Conservation (phyloP, 805 yeast species). For the Nakazawaea ishiwadae region DNA sequence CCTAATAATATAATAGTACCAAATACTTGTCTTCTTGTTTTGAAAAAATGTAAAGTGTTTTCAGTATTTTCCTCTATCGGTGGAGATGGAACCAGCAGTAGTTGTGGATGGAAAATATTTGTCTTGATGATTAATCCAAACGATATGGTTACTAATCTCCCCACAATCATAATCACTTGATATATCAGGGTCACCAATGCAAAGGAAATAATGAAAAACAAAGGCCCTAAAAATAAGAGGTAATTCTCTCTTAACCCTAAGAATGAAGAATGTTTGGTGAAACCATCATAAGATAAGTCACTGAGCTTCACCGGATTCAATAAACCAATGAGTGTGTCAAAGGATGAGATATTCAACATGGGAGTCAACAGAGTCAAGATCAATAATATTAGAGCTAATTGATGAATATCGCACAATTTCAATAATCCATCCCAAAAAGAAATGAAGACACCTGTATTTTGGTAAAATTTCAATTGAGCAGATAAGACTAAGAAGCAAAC, state of each 20-base stretch:
- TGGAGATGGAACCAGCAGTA: neutral
- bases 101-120: too few relatives aligned
- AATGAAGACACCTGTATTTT: constrained; percentile 33
- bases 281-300: constrained; percentile 30
- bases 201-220: constrained; percentile 44
- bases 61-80: neutral
- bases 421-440: constrained; percentile 43
- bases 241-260: constrained; percentile 60
- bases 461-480: constrained; percentile 48
- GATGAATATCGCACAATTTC: constrained; percentile 26
- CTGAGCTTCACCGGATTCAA: constrained; percentile 52
- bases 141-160: constrained; percentile 3
- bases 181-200: constrained; percentile 36
- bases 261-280: constrained; percentile 50
- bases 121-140: neutral
- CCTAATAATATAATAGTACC: constrained; percentile 33
- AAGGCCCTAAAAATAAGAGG: constrained; percentile 54
- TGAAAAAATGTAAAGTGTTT: constrained; percentile 13
- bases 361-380: constrained; percentile 34
- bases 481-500: constrained; percentile 47
- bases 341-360: constrained; percentile 25
- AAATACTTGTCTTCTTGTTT: constrained; percentile 24
- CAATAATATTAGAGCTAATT: constrained; percentile 21
- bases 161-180: constrained; percentile 18
- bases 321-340: constrained; percentile 35